Conservation (phyloP, 192 early-diverging fungal genomes). For the Coemansia sp. region DNA sequence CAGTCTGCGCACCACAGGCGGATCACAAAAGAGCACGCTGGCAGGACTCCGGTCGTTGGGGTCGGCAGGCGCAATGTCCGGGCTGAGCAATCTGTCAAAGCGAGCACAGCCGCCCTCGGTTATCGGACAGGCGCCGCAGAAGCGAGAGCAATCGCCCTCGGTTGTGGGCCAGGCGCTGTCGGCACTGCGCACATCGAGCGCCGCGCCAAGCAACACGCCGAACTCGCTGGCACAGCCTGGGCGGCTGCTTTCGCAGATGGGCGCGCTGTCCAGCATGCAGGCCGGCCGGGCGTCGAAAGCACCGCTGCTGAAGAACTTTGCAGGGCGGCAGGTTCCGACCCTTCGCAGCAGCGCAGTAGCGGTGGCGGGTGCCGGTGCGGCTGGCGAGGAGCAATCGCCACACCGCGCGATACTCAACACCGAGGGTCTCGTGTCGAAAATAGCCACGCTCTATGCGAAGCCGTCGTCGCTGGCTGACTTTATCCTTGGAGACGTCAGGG, state of each 20-base stretch:
- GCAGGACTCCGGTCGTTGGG: conserved; percentile 14
- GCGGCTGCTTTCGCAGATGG: conserved; percentile 18
- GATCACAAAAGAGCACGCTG: neutral
- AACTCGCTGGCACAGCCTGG: neutral
- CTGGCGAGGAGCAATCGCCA: neutral
- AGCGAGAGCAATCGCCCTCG: too few relatives aligned
- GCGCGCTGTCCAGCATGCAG: neutral
- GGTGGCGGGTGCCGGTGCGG: neutral
- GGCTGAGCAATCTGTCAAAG: neutral
- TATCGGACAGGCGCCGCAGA: too few relatives aligned
- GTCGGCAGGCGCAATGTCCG: too few relatives aligned
- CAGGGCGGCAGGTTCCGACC: conserved; percentile 27
- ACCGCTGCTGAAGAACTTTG: conserved; percentile 27
- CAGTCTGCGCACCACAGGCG: conserved; percentile 3
- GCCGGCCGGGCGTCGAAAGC: neutral
- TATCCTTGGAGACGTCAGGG: conserved; percentile 18
- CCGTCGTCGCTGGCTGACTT: conserved; percentile 46
- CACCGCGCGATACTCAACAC: neutral
- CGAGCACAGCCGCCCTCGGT: too few relatives aligned
- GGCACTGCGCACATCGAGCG: conserved; percentile 17
- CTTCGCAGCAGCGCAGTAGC: conserved; percentile 12
- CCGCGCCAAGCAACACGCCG: neutral
- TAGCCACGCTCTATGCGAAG: conserved; percentile 29
- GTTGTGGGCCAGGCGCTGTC: conserved; percentile 45
- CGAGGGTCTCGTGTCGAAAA: neutral